Conservation (phyloP, 164 flowering plant species). For the Santalum album region DNA sequence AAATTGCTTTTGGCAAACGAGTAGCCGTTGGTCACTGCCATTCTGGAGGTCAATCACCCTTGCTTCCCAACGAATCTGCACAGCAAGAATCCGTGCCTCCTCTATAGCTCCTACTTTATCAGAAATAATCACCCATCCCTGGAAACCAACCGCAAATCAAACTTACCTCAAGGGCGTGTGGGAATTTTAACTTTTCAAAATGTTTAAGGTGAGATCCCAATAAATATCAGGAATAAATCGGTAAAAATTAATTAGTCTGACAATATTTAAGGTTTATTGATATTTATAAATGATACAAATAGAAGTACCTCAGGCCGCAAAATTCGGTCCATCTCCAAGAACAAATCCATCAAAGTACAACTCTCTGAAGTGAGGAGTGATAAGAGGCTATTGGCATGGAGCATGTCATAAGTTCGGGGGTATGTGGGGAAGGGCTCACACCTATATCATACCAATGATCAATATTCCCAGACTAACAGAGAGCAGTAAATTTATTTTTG, state of each 20-base stretch:
- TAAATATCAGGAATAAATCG: too few species aligned
- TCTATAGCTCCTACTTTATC: conserved; percentile 70
- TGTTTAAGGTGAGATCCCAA: too few species aligned
- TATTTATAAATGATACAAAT: too few species aligned
- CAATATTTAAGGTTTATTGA: too few species aligned
- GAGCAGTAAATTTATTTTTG: not conserved
- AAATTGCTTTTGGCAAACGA: conserved; percentile 94
- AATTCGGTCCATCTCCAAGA: conserved; percentile 92
- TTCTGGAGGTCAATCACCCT: conserved; percentile 80
- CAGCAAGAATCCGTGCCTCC: conserved; percentile 55
- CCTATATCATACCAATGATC: conserved; percentile 34
- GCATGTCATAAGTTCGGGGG: conserved; percentile 96
- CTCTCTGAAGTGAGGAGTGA: conserved; percentile 44
- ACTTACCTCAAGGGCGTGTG: too few species aligned
- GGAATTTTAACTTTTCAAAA: too few species aligned
- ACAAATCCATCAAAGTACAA: conserved; percentile 54
- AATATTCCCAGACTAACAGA: not conserved
- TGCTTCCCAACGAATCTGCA: conserved; percentile 90
- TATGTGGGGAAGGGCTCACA: conserved; percentile 98
- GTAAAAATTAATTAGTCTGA: too few species aligned
- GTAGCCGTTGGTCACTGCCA: conserved; percentile 77
- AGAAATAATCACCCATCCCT: conserved; percentile 87
- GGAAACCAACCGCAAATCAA: too few species aligned
- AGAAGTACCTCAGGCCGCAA: conserved; percentile 80
- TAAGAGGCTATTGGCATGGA: conserved; percentile 85